phyloP scores from a whole-genome alignment of 441 rosid species.

The Euphorbia schlechtendalii region DNA sequence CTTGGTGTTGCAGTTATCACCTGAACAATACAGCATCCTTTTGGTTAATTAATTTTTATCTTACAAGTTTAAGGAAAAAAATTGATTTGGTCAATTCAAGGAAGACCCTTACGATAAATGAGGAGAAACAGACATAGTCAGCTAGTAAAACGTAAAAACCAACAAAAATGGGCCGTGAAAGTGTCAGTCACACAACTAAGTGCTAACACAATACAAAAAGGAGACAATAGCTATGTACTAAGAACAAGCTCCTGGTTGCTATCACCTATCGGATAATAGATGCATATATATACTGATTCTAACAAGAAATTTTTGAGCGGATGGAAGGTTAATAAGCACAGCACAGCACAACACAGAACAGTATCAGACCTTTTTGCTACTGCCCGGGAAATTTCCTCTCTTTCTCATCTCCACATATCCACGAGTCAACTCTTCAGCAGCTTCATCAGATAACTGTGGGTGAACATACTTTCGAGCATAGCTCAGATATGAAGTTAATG shows the following conservation, averaged over 20 bases:
- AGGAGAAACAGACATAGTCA: background rate
- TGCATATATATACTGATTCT: background rate
- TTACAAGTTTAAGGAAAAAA: no score
- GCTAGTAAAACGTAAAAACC: background rate
- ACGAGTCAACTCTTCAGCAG: slow-evolving; percentile 81
- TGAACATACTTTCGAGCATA: slow-evolving; percentile 83
- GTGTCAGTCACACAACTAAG: no score
- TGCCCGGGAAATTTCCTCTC: slow-evolving; percentile 95
- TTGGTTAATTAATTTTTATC: no score
- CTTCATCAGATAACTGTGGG: slow-evolving; percentile 88
- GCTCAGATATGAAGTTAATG: slow-evolving; percentile 78
- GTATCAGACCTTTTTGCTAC: slow-evolving; percentile 68
- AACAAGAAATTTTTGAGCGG: background rate
- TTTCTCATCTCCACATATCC: slow-evolving; percentile 88
- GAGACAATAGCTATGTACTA: background rate
- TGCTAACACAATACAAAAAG: background rate
- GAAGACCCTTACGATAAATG: background rate
- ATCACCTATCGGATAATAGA: background rate
- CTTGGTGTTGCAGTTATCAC: slow-evolving; percentile 98
- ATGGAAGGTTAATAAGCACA: background rate
- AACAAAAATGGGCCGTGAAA: background rate
- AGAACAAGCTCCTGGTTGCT: background rate
- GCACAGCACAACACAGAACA: background rate
- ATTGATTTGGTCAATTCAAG: background rate
- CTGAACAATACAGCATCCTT: slow-evolving; percentile 24